phyloP scores from a whole-genome alignment of 2,329 filamentous ascomycete genomes.

The Blastomyces silverae region DNA sequence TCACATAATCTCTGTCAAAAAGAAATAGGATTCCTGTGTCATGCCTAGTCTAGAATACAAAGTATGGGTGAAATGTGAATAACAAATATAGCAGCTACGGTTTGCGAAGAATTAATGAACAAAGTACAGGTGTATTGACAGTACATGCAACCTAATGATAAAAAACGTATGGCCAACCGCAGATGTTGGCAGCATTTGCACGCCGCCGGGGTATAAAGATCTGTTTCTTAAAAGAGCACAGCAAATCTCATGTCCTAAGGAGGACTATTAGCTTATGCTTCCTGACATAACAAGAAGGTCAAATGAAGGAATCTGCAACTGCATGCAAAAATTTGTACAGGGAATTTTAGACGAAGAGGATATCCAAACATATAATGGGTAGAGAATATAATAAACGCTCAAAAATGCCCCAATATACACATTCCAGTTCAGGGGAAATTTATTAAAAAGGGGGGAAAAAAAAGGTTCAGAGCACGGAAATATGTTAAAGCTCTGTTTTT shows the following conservation, averaged over 20 bases:
- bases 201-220: not conserved
- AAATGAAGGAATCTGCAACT: too few species aligned
- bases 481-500: conserved; percentile 41
- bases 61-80: too few species aligned
- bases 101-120: too few species aligned
- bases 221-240: not conserved
- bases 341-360: not conserved
- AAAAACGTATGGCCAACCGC: too few species aligned
- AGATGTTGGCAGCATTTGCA: too few species aligned
- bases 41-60: too few species aligned
- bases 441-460: not conserved
- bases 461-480: conserved; percentile 17
- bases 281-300: not conserved
- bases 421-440: not conserved
- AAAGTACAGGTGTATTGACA: too few species aligned
- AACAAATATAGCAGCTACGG: too few species aligned
- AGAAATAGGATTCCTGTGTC: too few species aligned
- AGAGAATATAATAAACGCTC: not conserved
- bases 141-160: too few species aligned
- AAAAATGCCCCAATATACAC: not conserved
- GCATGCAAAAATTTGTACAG: not conserved
- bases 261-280: conserved; percentile 2
- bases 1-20: too few species aligned
- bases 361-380: not conserved
- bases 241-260: not conserved